Evolutionary conservation across 257 asterid species (phyloP).

Genomic region (Eustoma russellianum): DNA sequence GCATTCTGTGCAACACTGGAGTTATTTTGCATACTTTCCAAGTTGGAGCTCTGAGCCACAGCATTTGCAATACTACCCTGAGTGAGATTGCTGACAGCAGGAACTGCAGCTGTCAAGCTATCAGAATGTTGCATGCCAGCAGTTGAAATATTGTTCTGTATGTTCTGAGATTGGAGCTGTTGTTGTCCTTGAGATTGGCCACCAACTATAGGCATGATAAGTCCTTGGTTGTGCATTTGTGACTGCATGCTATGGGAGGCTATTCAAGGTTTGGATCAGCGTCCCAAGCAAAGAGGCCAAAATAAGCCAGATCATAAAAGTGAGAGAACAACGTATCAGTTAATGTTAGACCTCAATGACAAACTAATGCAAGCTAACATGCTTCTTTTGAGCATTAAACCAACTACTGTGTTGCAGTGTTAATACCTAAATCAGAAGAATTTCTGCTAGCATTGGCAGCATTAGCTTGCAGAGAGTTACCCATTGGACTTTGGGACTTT

Average conservation of each 20-base stretch:
- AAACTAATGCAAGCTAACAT: background rate
- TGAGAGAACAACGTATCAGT: background rate
- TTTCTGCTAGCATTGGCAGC: slow-evolving; percentile 45
- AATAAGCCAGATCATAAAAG: background rate
- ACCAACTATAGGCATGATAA: slow-evolving; percentile 42
- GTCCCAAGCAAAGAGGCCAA: background rate
- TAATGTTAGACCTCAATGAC: background rate
- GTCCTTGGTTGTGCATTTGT: slow-evolving; percentile 68
- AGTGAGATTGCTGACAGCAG: slow-evolving; percentile 47
- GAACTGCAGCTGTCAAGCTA: slow-evolving; percentile 51
- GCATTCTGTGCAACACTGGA: slow-evolving; percentile 44
- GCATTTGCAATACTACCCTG: slow-evolving; percentile 60
- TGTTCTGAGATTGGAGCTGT: slow-evolving; percentile 59
- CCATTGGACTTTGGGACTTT: slow-evolving; percentile 51
- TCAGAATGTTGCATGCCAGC: slow-evolving; percentile 58
- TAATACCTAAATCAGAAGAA: slow-evolving; percentile 59
- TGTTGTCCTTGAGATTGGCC: slow-evolving; percentile 78
- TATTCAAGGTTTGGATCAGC: slow-evolving; percentile 11
- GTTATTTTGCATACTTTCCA: slow-evolving; percentile 62
- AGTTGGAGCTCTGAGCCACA: slow-evolving; percentile 50
- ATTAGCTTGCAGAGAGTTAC: slow-evolving; percentile 40
- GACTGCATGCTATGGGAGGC: slow-evolving; percentile 68
- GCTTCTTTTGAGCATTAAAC: no score
- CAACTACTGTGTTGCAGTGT: background rate
- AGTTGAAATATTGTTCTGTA: slow-evolving; percentile 54